Evolutionary conservation across 1,284 basidiomycete genomes (phyloP).

Genomic region (Hymenochaete sp.): DNA sequence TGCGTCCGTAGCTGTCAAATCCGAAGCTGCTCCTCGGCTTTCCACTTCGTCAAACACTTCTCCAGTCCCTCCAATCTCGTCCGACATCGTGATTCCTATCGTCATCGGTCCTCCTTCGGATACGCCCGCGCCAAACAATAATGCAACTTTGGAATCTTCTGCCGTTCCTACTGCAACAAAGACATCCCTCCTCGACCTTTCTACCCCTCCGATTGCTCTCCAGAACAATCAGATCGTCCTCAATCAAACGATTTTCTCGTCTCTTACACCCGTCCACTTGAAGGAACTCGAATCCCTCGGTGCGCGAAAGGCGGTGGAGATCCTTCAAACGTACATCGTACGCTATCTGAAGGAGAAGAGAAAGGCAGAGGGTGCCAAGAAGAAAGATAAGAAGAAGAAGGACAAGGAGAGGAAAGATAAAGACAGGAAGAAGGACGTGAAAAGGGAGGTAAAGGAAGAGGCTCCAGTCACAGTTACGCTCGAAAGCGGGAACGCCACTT

Average conservation of each 20-base stretch:
- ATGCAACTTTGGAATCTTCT: no score
- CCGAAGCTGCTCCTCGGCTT: not conserved
- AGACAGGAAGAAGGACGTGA: slow-evolving; percentile 29
- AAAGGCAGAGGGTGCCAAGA: slow-evolving; percentile 31
- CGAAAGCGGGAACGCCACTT: slow-evolving; percentile 17
- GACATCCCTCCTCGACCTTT: slow-evolving; percentile 27
- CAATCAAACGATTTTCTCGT: slow-evolving; percentile 77
- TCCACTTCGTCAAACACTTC: not conserved
- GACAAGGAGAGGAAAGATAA: no score
- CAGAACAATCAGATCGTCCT: slow-evolving; percentile 81
- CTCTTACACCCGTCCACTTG: slow-evolving; percentile 66
- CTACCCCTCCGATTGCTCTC: slow-evolving; percentile 67
- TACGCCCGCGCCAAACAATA: slow-evolving; percentile 21
- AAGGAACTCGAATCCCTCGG: slow-evolving; percentile 73
- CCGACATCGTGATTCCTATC: slow-evolving; percentile 35
- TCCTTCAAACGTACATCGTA: slow-evolving; percentile 79
- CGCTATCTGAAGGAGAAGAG: slow-evolving; percentile 76
- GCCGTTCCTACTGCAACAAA: no score
- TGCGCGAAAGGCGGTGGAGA: slow-evolving; percentile 73
- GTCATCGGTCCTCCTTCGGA: slow-evolving; percentile 41
- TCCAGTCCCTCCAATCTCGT: slow-evolving; percentile 11
- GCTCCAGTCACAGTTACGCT: no score
- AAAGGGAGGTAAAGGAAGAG: slow-evolving; percentile 22
- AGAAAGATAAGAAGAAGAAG: slow-evolving; percentile 33
- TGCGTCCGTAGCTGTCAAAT: not conserved